A percentile compares a stretch with the other conserved stretches of the same genome.
Evolutionary conservation across 345 rosid genomes (phyloP).

Genomic region (Melastoma malabathricum): DNA sequence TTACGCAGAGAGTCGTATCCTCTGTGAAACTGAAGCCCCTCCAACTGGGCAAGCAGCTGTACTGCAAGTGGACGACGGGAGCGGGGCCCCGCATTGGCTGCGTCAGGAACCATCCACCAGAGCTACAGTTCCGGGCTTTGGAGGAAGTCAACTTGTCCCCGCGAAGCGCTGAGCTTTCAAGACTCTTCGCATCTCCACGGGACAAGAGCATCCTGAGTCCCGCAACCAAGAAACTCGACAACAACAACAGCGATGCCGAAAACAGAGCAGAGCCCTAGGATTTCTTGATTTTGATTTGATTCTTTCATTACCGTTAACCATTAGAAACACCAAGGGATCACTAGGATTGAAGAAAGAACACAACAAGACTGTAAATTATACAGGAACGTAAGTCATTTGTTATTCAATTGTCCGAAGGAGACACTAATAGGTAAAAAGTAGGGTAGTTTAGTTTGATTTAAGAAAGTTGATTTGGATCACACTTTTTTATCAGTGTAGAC

Average conservation of each 20-base stretch:
- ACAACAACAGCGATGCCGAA: conserved; percentile 3
- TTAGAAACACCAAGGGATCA: no score
- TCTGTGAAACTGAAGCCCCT: conserved; percentile 41
- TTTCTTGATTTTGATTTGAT: no score
- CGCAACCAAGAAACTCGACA: neutral
- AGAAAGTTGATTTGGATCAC: no score
- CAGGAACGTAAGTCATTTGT: no score
- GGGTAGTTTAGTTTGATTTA: no score
- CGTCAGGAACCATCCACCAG: conserved; percentile 76
- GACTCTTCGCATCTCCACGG: conserved; percentile 7
- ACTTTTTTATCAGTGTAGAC: no score
- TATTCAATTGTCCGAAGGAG: no score
- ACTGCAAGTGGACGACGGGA: conserved; percentile 89
- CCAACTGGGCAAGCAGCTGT: conserved; percentile 73
- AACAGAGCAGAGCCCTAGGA: conserved; percentile 6
- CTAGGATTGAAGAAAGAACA: no score
- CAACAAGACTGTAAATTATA: no score
- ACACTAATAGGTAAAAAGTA: no score
- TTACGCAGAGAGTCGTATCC: conserved; percentile 37
- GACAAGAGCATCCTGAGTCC: neutral
- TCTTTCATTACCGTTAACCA: no score
- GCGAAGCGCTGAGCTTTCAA: conserved; percentile 16
- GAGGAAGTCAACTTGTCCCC: conserved; percentile 87
- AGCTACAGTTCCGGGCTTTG: conserved; percentile 70
- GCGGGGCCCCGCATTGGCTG: conserved; percentile 95